Evolutionary conservation across 1,284 basidiomycete species (phyloP), one percentile per base, ranked within the genome.

Genomic region (Leccinum fallax): DNA sequence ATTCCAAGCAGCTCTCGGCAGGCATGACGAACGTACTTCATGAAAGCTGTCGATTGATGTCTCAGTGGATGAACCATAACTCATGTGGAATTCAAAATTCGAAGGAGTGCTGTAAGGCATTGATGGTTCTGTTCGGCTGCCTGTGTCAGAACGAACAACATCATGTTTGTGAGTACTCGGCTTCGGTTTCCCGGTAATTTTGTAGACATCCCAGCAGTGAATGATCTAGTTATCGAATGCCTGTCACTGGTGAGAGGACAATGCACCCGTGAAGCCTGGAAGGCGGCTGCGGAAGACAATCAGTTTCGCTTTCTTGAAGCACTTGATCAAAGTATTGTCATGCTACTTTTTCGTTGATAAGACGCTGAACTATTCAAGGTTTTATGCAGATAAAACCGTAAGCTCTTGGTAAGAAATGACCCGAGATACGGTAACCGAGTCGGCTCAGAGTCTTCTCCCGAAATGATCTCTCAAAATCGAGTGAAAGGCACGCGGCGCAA

Each of bases 191-290:
- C 11, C 5, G n/a, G 34, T 55, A 30, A 1, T n/a, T 36, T 36
- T 34, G 28, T 52, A 40, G 46, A 53, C 59, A 48, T 55, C 57
- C 9, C 26, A 26, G 28, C 59, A 85, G 84, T 77, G 36, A 79
- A 75, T 57, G 79, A 80, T 34, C 56, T 75, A 2, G 69, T 83
- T 21, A 61, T 85, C 13, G 81, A 82, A 65, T 74, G 63, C 4
- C 62, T 81, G 16, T 66, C 68, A 21, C 63, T 60, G 11, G 64
- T 71, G 56, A 55, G 24, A 13, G 55, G 30, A 16, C 54, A 62
- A 34, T 72, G 60, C 59, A 43, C 46, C 8, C 58, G 63, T 21
- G 61, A 70, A n/a, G 71, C 68, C 13, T 72, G 74, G 74, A 61
- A 61, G 55, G 56, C 63, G 49, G 66, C 61, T 24, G 26, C 32